Conservation (phyloP, 441 rosid species). For the Jatropha multifida region DNA sequence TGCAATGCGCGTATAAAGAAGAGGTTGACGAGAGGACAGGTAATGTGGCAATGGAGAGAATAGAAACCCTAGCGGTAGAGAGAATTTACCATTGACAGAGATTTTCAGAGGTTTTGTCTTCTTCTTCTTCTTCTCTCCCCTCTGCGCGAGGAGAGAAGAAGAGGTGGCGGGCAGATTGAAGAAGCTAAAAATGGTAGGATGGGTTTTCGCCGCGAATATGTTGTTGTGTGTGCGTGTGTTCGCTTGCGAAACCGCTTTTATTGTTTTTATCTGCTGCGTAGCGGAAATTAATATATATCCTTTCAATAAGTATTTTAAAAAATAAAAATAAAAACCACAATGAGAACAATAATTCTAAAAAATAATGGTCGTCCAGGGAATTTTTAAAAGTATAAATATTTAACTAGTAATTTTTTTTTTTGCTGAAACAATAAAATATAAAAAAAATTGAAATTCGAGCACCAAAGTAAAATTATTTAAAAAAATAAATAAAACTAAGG, state of each 20-base stretch:
- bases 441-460: too few species aligned
- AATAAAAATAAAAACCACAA: too few species aligned
- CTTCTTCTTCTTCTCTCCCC: conserved; percentile 23
- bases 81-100: background rate
- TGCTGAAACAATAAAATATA: too few species aligned
- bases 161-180: conserved; percentile 18
- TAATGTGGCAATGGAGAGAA: conserved; percentile 8
- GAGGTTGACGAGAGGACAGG: background rate
- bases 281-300: too few species aligned
- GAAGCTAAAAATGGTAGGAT: conserved; percentile 25
- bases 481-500: too few species aligned
- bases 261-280: background rate
- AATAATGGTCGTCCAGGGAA: too few species aligned
- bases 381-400: too few species aligned
- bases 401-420: too few species aligned
- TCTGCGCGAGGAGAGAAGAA: conserved; percentile 23
- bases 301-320: too few species aligned
- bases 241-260: background rate
- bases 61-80: conserved; percentile 22
- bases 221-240: background rate
- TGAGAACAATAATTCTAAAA: too few species aligned
- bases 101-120: background rate
- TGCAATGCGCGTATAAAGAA: conserved; percentile 17
- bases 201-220: background rate
- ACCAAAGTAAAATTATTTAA: too few species aligned